Conservation (phyloP, 805 yeast species). For the Isabelozyma pseudorhagii region DNA sequence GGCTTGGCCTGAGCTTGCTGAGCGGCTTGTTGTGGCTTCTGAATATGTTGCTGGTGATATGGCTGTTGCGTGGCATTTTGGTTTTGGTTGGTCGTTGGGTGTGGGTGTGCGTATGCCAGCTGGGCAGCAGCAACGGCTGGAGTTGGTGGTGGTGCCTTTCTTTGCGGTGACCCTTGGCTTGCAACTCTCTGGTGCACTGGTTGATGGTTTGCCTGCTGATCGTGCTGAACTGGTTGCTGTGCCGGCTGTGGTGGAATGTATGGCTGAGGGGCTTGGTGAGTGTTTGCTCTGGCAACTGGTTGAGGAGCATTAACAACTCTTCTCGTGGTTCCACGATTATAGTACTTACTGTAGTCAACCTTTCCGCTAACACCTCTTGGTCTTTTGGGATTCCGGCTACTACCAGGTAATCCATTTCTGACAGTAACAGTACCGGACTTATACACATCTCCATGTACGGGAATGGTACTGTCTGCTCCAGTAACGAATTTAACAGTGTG, state of each 20-base stretch:
- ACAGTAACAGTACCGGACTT: conserved; percentile 87
- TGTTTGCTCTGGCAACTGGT: conserved; percentile 9
- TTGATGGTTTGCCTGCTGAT: conserved; percentile 13
- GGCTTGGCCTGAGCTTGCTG: conserved; percentile 8
- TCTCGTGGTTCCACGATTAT: conserved; percentile 26
- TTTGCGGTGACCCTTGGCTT: conserved; percentile 2
- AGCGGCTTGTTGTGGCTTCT: neutral
- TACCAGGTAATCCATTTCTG: conserved; percentile 73
- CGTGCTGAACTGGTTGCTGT: conserved; percentile 13
- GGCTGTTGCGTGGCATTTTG: conserved; percentile 4
- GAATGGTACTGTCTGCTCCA: conserved; percentile 54
- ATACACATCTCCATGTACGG: conserved; percentile 66
- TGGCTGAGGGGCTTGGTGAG: neutral
- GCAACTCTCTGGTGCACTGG: conserved; percentile 8
- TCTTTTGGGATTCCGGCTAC: conserved; percentile 64
- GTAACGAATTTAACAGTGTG: conserved; percentile 70
- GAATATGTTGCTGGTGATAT: conserved; percentile 8
- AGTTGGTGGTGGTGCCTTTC: conserved; percentile 15
- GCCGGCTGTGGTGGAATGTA: conserved; percentile 1
- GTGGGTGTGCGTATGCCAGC: conserved; percentile 4
- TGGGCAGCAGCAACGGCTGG: conserved; percentile 6
- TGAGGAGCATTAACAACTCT: conserved; percentile 11
- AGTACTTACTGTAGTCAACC: conserved; percentile 43
- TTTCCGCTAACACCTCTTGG: conserved; percentile 55
- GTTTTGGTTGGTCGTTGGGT: conserved; percentile 10